These are phyloP conservation scores for Coniferiporia weirii DNA, from an alignment of 1,284 basidiomycete genomes.

Conservation along the genomic window DNA sequence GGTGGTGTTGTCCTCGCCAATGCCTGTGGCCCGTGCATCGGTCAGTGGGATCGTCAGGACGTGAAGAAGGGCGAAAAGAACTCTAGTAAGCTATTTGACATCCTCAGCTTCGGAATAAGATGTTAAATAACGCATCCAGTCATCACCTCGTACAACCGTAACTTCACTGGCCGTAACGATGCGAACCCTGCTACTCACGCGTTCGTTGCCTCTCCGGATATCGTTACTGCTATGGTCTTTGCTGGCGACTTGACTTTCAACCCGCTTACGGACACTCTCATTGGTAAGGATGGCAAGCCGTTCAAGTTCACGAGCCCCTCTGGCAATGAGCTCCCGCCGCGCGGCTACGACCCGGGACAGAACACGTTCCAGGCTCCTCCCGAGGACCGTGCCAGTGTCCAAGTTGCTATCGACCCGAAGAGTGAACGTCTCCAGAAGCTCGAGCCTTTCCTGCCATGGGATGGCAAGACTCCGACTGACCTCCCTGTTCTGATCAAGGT, in stretches of 20 bases:
- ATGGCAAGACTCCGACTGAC: slow-evolving; percentile 87
- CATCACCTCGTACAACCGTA: slow-evolving; percentile 99
- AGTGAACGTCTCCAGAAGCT: slow-evolving; percentile 95
- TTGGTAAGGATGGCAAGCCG: slow-evolving; percentile 87
- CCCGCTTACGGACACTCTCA: slow-evolving; percentile 89
- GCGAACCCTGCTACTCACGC: slow-evolving; percentile 99
- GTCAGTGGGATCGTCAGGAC: slow-evolving; percentile 97
- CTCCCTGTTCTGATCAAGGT: slow-evolving; percentile 97
- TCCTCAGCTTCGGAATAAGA: slow-evolving; percentile 14
- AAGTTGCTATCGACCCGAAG: slow-evolving; percentile 84
- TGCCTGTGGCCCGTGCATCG: slow-evolving; percentile 98
- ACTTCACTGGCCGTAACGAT: slow-evolving; percentile 99
- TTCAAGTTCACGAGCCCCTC: slow-evolving; percentile 95
- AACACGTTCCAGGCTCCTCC: slow-evolving; percentile 98
- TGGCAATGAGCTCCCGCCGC: slow-evolving; percentile 90
- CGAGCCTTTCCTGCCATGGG: slow-evolving; percentile 87
- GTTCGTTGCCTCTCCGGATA: slow-evolving; percentile 96
- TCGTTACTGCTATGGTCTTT: slow-evolving; percentile 97
- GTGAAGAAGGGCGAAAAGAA: slow-evolving; percentile 96
- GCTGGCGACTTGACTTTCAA: slow-evolving; percentile 95
- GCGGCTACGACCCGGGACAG: slow-evolving; percentile 94
- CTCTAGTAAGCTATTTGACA: slow-evolving; percentile 59
- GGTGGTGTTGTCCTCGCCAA: slow-evolving; percentile 97
- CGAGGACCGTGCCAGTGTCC: slow-evolving; percentile 74
- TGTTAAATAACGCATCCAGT: slow-evolving; percentile 38